Evolutionary conservation across 2,329 filamentous ascomycete genomes (phyloP).

Genomic region (Alternaria sp.): DNA sequence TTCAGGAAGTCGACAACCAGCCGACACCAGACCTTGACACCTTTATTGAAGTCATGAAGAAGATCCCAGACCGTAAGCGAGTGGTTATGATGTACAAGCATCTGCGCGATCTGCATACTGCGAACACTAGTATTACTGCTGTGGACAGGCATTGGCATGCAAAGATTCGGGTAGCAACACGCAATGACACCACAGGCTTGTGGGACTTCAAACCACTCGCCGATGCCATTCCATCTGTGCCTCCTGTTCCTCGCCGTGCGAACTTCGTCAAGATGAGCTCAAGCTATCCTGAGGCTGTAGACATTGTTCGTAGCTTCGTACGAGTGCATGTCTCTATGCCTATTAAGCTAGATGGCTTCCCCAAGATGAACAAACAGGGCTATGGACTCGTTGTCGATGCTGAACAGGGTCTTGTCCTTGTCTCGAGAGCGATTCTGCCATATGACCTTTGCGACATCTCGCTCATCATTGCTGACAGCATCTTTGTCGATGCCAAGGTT

Average conservation of each 20-base stretch:
- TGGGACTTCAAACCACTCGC: conserved; percentile 95
- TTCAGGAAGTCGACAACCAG: conserved; percentile 91
- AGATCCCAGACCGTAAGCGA: conserved; percentile 80
- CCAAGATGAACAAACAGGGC: conserved; percentile 90
- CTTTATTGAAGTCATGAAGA: conserved; percentile 91
- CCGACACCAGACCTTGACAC: conserved; percentile 86
- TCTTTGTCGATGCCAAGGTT: conserved; percentile 92
- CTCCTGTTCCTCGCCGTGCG: conserved; percentile 77
- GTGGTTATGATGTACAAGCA: conserved; percentile 97
- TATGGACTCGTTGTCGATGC: conserved; percentile 98
- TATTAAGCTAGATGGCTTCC: conserved; percentile 96
- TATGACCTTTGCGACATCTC: conserved; percentile 97
- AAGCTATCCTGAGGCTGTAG: conserved; percentile 87
- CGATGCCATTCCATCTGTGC: conserved; percentile 77
- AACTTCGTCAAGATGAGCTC: conserved; percentile 93
- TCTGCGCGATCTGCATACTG: conserved; percentile 90
- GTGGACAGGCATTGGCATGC: conserved; percentile 95
- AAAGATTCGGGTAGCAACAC: conserved; percentile 90
- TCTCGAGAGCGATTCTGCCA: conserved; percentile 92
- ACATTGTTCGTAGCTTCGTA: conserved; percentile 94
- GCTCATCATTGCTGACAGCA: conserved; percentile 94
- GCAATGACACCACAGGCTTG: conserved; percentile 87
- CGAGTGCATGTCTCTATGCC: conserved; percentile 93
- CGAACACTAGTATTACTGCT: conserved; percentile 91
- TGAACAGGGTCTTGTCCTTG: conserved; percentile 91